Conservation (phyloP, 768 basidiomycete genomes). For the Tricholoma flavovirens region DNA sequence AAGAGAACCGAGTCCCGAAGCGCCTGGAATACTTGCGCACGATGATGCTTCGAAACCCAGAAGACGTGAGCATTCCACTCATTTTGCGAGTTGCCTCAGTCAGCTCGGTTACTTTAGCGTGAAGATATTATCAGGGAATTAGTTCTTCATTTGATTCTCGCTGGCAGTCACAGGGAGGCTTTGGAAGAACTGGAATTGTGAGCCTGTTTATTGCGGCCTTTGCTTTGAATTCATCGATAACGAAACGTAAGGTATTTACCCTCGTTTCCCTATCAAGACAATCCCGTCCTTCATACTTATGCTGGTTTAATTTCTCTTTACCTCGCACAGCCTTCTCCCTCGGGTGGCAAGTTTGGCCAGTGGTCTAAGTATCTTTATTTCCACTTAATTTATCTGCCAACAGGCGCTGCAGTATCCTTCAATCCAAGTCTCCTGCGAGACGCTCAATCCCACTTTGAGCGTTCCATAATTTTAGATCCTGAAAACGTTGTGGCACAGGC, state of each 20-base stretch:
- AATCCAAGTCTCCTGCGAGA: conserved; percentile 39
- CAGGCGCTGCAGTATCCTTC: conserved; percentile 12
- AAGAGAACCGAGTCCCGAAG: conserved; percentile 24
- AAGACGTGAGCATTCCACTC: conserved; percentile 45
- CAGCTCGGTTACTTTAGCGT: conserved; percentile 39
- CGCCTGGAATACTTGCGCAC: conserved; percentile 56
- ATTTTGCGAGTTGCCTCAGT: neutral
- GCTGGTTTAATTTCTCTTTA: conserved; percentile 73
- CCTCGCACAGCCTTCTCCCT: conserved; percentile 37
- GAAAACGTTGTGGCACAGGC: conserved; percentile 45
- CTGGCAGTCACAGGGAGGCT: conserved; percentile 58
- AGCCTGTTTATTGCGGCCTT: conserved; percentile 17
- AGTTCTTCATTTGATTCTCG: conserved; percentile 56
- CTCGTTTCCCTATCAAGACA: conserved; percentile 83
- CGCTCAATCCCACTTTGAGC: conserved; percentile 62
- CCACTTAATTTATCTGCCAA: conserved; percentile 4
- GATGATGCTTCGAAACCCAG: conserved; percentile 66
- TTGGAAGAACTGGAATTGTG: conserved; percentile 85
- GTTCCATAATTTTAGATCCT: conserved; percentile 54
- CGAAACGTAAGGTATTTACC: conserved; percentile 62
- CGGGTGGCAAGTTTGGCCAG: conserved; percentile 5
- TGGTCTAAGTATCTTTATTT: neutral
- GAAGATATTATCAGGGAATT: conserved; percentile 74
- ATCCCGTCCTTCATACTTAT: conserved; percentile 73
- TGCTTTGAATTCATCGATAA: neutral